Conservation (phyloP, 345 rosid species). For the Microcos paniculata region DNA sequence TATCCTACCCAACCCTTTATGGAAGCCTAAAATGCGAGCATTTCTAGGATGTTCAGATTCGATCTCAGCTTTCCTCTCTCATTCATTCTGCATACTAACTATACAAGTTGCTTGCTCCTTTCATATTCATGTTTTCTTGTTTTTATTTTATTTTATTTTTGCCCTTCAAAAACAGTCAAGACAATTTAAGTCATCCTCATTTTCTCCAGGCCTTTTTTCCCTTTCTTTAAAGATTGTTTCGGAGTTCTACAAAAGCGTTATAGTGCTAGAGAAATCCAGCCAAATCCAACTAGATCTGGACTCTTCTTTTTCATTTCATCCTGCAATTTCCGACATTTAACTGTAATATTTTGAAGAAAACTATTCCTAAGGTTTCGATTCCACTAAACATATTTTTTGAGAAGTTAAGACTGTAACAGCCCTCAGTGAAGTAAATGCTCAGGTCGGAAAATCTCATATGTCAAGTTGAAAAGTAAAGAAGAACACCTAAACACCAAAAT, state of each 20-base stretch:
- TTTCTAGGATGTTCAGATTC: not conserved
- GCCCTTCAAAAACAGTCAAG: not conserved
- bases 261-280: not conserved
- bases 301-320: not conserved
- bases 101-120: not conserved
- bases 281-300: not conserved
- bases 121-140: not conserved
- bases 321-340: not conserved
- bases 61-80: not conserved
- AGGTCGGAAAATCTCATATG: not conserved
- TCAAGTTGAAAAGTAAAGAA: not conserved
- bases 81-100: not conserved
- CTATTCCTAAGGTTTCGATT: not conserved
- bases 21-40: not conserved
- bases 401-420: not conserved
- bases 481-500: not conserved
- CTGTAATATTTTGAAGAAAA: not conserved
- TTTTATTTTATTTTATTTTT: not conserved
- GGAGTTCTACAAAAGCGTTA: not conserved
- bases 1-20: not conserved
- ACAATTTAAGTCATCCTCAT: not conserved
- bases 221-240: not conserved
- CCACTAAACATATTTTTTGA: not conserved
- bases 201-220: not conserved
- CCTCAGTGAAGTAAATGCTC: not conserved